Evolutionary conservation across 2,329 filamentous ascomycete genomes (phyloP).

Genomic region (Neurospora crassa): DNA sequence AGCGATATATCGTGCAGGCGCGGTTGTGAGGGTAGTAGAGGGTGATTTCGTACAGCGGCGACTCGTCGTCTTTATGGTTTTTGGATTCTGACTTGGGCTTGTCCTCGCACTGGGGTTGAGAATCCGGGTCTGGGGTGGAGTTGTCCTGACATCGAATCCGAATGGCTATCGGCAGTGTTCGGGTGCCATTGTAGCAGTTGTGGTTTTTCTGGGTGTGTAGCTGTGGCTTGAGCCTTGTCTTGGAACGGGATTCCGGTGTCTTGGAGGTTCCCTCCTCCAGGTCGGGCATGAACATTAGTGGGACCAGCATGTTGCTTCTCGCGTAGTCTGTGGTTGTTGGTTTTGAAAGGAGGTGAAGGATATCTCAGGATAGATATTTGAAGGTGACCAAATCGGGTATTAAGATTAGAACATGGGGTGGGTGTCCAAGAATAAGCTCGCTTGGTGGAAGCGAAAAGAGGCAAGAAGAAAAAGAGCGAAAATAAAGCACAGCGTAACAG

Average conservation of each 20-base stretch:
- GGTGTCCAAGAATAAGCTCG: neutral
- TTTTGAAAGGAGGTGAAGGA: neutral
- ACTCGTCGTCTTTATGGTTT: slow-evolving; percentile 5
- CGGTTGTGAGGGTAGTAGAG: slow-evolving; percentile 23
- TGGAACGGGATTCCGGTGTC: neutral
- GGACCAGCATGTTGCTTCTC: neutral
- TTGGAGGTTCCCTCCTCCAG: neutral
- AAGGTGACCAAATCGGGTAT: neutral
- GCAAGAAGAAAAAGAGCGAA: neutral
- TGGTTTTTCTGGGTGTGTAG: slow-evolving; percentile 24
- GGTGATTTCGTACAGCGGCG: slow-evolving; percentile 17
- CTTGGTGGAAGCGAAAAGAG: neutral
- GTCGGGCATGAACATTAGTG: neutral
- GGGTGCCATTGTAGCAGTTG: slow-evolving; percentile 21
- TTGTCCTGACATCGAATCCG: slow-evolving; percentile 11
- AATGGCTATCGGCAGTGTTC: slow-evolving; percentile 16
- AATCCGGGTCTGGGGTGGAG: neutral
- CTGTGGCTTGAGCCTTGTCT: slow-evolving; percentile 15
- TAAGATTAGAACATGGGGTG: neutral
- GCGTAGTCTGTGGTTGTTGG: neutral
- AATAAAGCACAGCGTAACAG: neutral
- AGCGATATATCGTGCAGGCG: slow-evolving; percentile 23
- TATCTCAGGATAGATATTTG: neutral
- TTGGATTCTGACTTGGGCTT: neutral
- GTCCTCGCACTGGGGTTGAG: neutral